A percentile compares a stretch with the other conserved stretches of the same genome.
phyloP scores from a whole-genome alignment of 225 moss, liverwort and hornwort genomes.

The Antitrichia curtipendula region DNA sequence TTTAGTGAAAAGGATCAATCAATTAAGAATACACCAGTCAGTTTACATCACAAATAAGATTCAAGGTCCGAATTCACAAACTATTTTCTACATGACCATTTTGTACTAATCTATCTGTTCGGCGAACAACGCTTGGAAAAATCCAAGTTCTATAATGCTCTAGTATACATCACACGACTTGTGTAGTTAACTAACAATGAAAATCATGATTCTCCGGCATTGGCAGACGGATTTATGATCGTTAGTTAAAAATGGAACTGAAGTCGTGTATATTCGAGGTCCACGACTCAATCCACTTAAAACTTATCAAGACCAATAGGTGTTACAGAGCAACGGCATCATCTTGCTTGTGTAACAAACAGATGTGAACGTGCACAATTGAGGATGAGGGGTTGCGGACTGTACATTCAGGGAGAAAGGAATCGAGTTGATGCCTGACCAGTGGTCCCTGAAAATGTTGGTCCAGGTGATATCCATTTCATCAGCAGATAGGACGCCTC shows the following conservation, averaged over 20 bases:
- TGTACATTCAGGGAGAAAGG: not conserved
- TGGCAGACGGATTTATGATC: not conserved
- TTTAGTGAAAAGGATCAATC: not conserved
- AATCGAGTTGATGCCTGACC: not conserved
- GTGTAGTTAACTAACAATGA: not conserved
- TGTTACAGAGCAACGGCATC: not conserved
- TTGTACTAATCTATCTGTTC: not conserved
- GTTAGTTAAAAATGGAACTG: not conserved
- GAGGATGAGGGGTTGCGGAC: not conserved
- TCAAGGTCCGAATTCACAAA: not conserved
- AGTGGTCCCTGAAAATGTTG: not conserved
- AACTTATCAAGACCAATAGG: not conserved
- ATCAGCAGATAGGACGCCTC: constrained; percentile 7
- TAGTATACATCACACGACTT: not conserved
- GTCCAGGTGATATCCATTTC: not conserved
- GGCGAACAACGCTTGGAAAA: not conserved
- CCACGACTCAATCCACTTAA: not conserved
- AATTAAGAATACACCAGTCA: not conserved
- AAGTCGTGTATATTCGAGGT: not conserved
- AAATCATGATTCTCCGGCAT: not conserved
- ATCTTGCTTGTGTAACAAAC: not conserved
- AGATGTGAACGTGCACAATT: not conserved
- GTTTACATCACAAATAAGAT: not conserved
- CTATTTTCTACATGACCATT: not conserved
- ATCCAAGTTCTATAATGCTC: not conserved